A percentile compares a stretch with the other conserved stretches of the same genome.
These are phyloP conservation scores for Xylaria nigripes DNA, from an alignment of 495 filamentous ascomycete genomes.

Conservation along the genomic window DNA sequence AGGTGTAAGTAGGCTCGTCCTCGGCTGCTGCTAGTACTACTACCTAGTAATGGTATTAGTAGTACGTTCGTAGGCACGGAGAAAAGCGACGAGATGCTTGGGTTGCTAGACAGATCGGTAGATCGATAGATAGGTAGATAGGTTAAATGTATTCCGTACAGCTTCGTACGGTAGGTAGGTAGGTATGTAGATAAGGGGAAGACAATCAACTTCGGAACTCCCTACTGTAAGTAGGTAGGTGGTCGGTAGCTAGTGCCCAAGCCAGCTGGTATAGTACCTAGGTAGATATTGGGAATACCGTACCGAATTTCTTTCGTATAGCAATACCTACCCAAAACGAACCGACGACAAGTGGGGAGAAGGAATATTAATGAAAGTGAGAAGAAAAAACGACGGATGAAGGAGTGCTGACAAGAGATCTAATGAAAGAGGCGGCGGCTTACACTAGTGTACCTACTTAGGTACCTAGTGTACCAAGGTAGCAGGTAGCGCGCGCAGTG, in stretches of 20 bases:
- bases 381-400: neutral
- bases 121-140: too few species aligned
- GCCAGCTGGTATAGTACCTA: neutral
- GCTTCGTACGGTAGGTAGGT: too few species aligned
- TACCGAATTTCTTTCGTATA: neutral
- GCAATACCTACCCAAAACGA: neutral
- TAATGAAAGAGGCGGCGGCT: constrained; percentile 4
- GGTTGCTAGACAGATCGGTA: too few species aligned
- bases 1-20: neutral
- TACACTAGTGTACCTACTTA: neutral
- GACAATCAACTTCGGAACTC: neutral
- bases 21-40: neutral
- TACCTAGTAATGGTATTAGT: too few species aligned
- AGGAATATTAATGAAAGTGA: constrained; percentile 1
- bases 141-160: too few species aligned
- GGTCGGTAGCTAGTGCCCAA: neutral
- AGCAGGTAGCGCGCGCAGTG: neutral
- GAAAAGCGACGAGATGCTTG: constrained; percentile 6
- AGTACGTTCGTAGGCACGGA: too few species aligned
- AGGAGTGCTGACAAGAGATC: constrained; percentile 2
- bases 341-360: neutral
- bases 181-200: neutral
- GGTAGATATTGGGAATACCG: neutral
- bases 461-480: neutral
- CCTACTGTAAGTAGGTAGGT: too few species aligned